Evolutionary conservation across 1,139 yeast species (phyloP), one percentile per base, ranked within the genome.

Genomic region (Blastobotrys raffinosifermentans): DNA sequence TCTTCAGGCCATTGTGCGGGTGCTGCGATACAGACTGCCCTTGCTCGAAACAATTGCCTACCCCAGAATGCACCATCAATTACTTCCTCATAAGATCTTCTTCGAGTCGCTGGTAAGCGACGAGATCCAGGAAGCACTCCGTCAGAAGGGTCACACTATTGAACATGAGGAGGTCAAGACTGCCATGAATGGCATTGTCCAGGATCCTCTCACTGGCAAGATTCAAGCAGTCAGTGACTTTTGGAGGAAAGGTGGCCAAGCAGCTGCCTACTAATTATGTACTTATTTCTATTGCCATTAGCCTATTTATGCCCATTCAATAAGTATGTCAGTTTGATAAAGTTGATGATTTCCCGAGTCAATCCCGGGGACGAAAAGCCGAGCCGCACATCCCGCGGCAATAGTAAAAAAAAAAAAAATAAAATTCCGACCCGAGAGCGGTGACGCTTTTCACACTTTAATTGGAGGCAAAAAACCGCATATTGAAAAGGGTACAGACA

Each of bases 31-130:
- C 51, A 60, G 71, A 2, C 55, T 74, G 58, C 67, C 79, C 2
- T 54, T 87, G n/a, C 63, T 84, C 16, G 78, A 83, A 32, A 69
- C 84, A 0, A 71, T 89, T 22, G 74, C 94, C 0, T 79, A 64
- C 51, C 96, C 96, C 1, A 66, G 98, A 38, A 43, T 85, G 8
- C 97, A 91, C 55, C 96, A 91, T 57, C 98, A 91, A 58, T 70
- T 91, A 22, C 60, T 89, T 21, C 97, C 98, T 0, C 79, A 86
- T 47, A 58, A 54, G 4, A 65, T 77, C 1, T 73, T 67, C 60
- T 69, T 81, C 29, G 98, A 91, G 54, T 64, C 67, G 37, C 63
- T 64, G 46, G 52, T 66, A 3, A 70, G 73, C 0, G 47, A 48
- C 6, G 51, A 52, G 16, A 56, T 66, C 2, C 37, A 60, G 1